A percentile compares a stretch with the other conserved stretches of the same genome.
Evolutionary conservation across 75 land plant species (phyloP).

Genomic region (Selaginella tamariscina): DNA sequence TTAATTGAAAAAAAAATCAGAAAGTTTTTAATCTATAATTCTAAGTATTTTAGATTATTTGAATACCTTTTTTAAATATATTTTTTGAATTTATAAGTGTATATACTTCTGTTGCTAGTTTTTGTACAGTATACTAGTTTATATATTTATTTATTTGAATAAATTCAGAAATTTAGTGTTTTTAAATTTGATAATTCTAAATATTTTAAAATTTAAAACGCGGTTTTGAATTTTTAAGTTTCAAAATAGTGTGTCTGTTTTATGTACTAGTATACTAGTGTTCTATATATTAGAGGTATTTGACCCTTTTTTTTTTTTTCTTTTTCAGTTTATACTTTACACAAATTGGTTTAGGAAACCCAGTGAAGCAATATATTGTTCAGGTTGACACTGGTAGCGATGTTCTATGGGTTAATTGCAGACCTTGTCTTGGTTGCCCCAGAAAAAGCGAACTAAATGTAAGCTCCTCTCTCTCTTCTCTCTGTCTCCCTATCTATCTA

Average conservation of each 20-base stretch:
- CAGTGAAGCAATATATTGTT: conserved; percentile 56
- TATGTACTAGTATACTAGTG: too few species aligned
- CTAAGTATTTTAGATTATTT: background rate
- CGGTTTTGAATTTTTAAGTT: too few species aligned
- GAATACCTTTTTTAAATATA: background rate
- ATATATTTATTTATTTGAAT: too few species aligned
- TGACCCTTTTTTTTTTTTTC: background rate
- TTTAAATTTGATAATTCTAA: too few species aligned
- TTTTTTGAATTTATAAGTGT: background rate
- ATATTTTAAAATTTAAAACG: too few species aligned
- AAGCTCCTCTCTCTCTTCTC: conserved; percentile 13
- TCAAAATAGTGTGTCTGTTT: too few species aligned
- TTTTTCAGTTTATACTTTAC: conserved; percentile 55
- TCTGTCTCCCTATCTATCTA: conserved; percentile 1
- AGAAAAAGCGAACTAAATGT: conserved; percentile 45
- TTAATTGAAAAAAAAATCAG: too few species aligned
- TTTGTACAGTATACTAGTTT: too few species aligned
- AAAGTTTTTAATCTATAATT: too few species aligned
- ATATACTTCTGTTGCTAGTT: background rate
- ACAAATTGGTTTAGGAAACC: conserved; percentile 48
- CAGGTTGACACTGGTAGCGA: conserved; percentile 87
- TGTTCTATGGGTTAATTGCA: conserved; percentile 76
- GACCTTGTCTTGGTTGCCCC: conserved; percentile 63
- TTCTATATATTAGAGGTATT: background rate
- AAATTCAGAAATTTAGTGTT: too few species aligned